Conservation (phyloP, 1,139 yeast species). For the Magnusiomyces tetraspermus region DNA sequence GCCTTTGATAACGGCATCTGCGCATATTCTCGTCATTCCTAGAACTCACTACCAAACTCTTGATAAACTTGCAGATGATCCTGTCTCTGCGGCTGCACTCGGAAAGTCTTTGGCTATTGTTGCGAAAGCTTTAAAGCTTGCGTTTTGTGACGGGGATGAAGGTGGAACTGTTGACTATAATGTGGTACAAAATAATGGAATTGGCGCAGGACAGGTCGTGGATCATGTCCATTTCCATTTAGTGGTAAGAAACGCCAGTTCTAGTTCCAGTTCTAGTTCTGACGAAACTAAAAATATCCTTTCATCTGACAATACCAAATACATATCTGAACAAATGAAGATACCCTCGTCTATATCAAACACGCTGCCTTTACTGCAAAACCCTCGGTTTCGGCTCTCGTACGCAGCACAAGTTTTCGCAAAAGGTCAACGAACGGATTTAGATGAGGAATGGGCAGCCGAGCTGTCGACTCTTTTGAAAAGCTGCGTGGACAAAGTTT, state of each 20-base stretch:
- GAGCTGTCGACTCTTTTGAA: conserved; percentile 16
- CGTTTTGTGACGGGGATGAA: too few relatives aligned
- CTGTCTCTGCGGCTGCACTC: conserved; percentile 54
- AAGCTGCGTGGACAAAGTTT: conserved; percentile 11
- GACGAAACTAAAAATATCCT: not conserved
- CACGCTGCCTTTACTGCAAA: not conserved
- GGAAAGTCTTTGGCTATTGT: conserved; percentile 61
- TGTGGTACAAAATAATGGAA: conserved; percentile 75
- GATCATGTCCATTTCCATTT: conserved; percentile 84
- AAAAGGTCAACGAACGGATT: conserved; percentile 26
- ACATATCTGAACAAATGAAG: not conserved
- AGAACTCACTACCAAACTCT: conserved; percentile 72
- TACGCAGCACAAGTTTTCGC: conserved; percentile 26
- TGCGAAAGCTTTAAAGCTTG: conserved; percentile 34
- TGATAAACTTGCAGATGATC: conserved; percentile 69
- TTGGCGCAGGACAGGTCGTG: conserved; percentile 79
- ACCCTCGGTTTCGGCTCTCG: conserved; percentile 11
- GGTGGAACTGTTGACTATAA: conserved; percentile 68
- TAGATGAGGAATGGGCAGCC: conserved; percentile 23
- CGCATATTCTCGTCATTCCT: conserved; percentile 73
- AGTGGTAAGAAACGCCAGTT: conserved; percentile 14
- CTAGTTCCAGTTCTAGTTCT: too few relatives aligned
- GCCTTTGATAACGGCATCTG: conserved; percentile 47
- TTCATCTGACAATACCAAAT: not conserved
- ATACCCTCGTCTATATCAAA: too few relatives aligned